Evolutionary conservation across 768 basidiomycete species (phyloP).

Genomic region (Serendipita vermifera): DNA sequence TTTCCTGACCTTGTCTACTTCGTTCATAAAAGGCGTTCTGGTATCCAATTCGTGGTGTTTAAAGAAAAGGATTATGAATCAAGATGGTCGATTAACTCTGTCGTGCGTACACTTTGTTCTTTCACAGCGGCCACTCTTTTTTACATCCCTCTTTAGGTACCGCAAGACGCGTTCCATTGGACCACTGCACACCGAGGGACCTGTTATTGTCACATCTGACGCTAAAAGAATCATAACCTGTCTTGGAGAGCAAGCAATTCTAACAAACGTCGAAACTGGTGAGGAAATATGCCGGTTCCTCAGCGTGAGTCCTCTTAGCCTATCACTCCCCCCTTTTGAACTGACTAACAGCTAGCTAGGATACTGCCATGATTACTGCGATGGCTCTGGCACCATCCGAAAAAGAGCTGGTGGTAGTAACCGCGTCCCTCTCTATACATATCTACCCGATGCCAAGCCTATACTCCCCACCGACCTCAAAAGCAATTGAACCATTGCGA

Average conservation of each 20-base stretch:
- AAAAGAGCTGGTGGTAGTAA: slow-evolving; percentile 65
- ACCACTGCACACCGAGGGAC: slow-evolving; percentile 81
- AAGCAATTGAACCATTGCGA: slow-evolving; percentile 53
- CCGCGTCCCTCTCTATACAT: slow-evolving; percentile 64
- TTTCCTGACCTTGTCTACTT: too few relatives aligned
- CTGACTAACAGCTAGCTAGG: slow-evolving; percentile 34
- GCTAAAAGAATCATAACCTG: slow-evolving; percentile 74
- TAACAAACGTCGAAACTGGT: slow-evolving; percentile 70
- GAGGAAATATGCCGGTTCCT: slow-evolving; percentile 64
- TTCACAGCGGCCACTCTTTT: too few relatives aligned
- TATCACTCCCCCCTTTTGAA: slow-evolving; percentile 2
- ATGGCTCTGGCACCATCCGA: slow-evolving; percentile 69
- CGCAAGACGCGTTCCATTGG: slow-evolving; percentile 58
- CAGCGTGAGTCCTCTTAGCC: slow-evolving; percentile 45
- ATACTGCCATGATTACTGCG: slow-evolving; percentile 70
- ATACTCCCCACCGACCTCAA: slow-evolving; percentile 21
- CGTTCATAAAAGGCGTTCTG: too few relatives aligned
- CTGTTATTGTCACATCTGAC: slow-evolving; percentile 66
- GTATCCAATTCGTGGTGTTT: too few relatives aligned
- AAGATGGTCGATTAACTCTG: too few relatives aligned
- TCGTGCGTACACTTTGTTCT: too few relatives aligned
- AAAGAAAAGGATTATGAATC: too few relatives aligned
- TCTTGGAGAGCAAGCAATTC: slow-evolving; percentile 69
- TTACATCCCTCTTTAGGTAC: too few relatives aligned
- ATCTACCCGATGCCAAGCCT: slow-evolving; percentile 63